Evolutionary conservation across 2,329 filamentous ascomycete genomes (phyloP), one percentile per base, ranked within the genome.

Genomic region (Hypoxylon sp.): DNA sequence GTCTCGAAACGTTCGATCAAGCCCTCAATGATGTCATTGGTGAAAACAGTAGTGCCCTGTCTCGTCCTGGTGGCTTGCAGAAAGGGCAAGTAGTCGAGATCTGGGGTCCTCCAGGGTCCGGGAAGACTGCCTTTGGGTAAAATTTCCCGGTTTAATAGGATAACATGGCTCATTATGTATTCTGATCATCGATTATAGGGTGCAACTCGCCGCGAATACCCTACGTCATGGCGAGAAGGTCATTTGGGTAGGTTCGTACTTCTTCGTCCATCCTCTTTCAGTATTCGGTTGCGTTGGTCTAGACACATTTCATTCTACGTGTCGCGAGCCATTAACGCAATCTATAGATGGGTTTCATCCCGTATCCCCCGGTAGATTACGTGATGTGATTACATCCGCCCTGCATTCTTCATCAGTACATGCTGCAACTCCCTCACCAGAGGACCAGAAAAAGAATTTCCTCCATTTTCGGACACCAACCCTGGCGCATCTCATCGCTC

Each of bases 101-200:
- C 53, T 97, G 93, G 87, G 95, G 95, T 0, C 93, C 94, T 10
- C 91, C 93, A 7, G 94, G 94, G 1, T 88, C 88, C 25, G 95
- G 94, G 30, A 98, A 97, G 83, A 97, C 93, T 3, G 85, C 91
- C 11, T 82, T 98, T 73, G 92, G 90, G 92, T 95, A 84, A 81
- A 88, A 81, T 50, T 3, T 5, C 32, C 14, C 32, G 13, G 6
- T 19, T 21, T 30, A 10, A 28, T 17, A 46, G 1, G 21, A 25
- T 60, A 41, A 53, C 32, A 49, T 30, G 14, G n/a, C 41, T 46
- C 2, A 36, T 49, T 46, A 7, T n/a, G 49, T 52, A 43, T 65
- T 62, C 62, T 72, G 17, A 71, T 60, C 25, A 4, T 60, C n/a
- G 19, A 51, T n/a, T 53, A 58, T 76, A 95, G 93, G 36, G 85